Conservation (phyloP, 805 yeast species). For the Schwanniomyces occidentalis region DNA sequence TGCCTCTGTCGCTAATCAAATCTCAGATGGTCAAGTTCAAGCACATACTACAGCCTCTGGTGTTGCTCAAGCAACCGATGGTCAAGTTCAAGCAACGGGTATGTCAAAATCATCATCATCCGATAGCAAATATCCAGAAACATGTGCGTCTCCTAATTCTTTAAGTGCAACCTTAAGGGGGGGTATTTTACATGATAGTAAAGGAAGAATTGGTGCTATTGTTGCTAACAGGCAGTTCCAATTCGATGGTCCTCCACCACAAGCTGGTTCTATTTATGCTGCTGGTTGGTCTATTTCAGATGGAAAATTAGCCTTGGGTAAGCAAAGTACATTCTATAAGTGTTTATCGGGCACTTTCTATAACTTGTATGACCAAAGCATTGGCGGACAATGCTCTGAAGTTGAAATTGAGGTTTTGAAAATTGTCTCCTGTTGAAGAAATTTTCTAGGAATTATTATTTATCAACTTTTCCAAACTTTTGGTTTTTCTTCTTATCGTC, state of each 20-base stretch:
- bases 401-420: constrained; percentile 18
- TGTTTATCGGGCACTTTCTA: constrained; percentile 76
- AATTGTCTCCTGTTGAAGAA: constrained; percentile 17
- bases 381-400: constrained; percentile 46
- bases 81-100: constrained; percentile 37
- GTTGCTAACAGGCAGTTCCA: constrained; percentile 81
- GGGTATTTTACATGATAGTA: constrained; percentile 54
- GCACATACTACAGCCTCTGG: constrained; percentile 10
- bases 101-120: constrained; percentile 15
- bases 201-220: constrained; percentile 74
- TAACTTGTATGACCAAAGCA: constrained; percentile 66
- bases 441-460: too few species aligned
- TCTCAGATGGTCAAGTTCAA: constrained; percentile 37
- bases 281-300: constrained; percentile 57
- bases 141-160: constrained; percentile 50
- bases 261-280: constrained; percentile 68
- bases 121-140: constrained; percentile 21
- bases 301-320: constrained; percentile 66
- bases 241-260: constrained; percentile 79
- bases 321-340: constrained; percentile 62
- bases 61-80: constrained; percentile 25
- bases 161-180: constrained; percentile 55
- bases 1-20: constrained; percentile 22
- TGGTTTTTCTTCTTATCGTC: too few species aligned
- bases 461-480: too few species aligned